Conservation (phyloP, 139 green algal genomes). For the Zygnema circumcarinatum region DNA sequence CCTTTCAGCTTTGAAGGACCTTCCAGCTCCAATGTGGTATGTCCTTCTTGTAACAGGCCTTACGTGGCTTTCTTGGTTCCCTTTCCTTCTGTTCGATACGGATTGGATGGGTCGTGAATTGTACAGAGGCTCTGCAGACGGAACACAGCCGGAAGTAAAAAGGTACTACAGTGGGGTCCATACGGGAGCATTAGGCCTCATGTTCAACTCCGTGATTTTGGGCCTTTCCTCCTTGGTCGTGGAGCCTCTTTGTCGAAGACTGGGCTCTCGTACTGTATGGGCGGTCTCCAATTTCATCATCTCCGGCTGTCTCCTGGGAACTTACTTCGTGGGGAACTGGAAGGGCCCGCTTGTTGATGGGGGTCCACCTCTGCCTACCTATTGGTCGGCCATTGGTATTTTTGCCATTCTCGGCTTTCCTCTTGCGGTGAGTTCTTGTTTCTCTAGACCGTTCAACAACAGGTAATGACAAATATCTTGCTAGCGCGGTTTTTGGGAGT, state of each 20-base stretch:
- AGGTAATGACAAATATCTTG: too few relatives aligned
- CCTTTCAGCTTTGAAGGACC: slow-evolving; percentile 9
- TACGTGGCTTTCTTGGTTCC: slow-evolving; percentile 59
- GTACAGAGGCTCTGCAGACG: background rate
- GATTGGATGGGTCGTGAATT: slow-evolving; percentile 60
- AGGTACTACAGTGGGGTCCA: slow-evolving; percentile 53
- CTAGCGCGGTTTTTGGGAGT: too few relatives aligned
- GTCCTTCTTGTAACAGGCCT: slow-evolving; percentile 52
- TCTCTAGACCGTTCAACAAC: too few relatives aligned
- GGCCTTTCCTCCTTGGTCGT: slow-evolving; percentile 33
- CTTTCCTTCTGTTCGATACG: slow-evolving; percentile 61
- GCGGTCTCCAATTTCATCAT: slow-evolving; percentile 41
- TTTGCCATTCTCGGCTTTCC: slow-evolving; percentile 58
- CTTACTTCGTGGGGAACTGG: slow-evolving; percentile 12
- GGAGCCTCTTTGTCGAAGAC: slow-evolving; percentile 40
- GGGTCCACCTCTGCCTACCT: background rate
- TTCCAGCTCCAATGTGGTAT: slow-evolving; percentile 26
- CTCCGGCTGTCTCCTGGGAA: slow-evolving; percentile 19
- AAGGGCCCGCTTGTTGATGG: background rate
- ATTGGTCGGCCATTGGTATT: slow-evolving; percentile 33
- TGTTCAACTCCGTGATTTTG: slow-evolving; percentile 61
- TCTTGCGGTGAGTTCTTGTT: slow-evolving; percentile 50
- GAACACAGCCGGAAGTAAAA: background rate
- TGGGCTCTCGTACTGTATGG: slow-evolving; percentile 45
- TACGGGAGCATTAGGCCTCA: slow-evolving; percentile 43